Evolutionary conservation across 345 rosid species (phyloP).

Genomic region (Hibiscus syriacus): DNA sequence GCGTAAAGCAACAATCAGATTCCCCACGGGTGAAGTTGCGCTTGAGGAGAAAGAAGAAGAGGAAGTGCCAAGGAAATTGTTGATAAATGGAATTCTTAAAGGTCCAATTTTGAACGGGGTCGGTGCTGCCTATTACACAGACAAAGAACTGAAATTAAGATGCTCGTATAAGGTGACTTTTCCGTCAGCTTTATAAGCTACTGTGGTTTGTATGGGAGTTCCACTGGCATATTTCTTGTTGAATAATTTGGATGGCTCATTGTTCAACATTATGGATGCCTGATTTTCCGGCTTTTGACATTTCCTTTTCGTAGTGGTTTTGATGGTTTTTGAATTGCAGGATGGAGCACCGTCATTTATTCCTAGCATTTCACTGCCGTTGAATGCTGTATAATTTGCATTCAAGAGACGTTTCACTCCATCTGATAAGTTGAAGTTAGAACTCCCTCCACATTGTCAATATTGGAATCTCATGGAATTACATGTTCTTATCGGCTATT

Average conservation of each 20-base stretch:
- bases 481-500: background rate
- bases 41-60: slow-evolving; percentile 66
- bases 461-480: background rate
- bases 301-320: background rate
- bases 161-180: slow-evolving; percentile 64
- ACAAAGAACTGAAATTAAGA: slow-evolving; percentile 70
- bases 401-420: slow-evolving; percentile 81
- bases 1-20: slow-evolving; percentile 86
- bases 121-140: slow-evolving; percentile 59
- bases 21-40: slow-evolving; percentile 76
- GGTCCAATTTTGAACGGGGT: slow-evolving; percentile 53
- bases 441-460: background rate
- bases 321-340: slow-evolving; percentile 32
- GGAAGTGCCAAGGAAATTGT: slow-evolving; percentile 46
- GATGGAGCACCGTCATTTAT: slow-evolving; percentile 81
- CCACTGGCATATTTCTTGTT: background rate
- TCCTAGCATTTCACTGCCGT: slow-evolving; percentile 82
- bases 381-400: slow-evolving; percentile 75
- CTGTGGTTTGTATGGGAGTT: background rate
- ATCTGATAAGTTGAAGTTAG: slow-evolving; percentile 80
- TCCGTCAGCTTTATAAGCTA: background rate
- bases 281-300: background rate
- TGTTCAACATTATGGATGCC: background rate
- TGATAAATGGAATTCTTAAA: slow-evolving; percentile 57
- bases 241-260: background rate